A percentile compares a stretch with the other conserved stretches of the same genome.
Evolutionary conservation across 2,329 filamentous ascomycete species (phyloP).

Genomic region (Talaromyces rugulosus): DNA sequence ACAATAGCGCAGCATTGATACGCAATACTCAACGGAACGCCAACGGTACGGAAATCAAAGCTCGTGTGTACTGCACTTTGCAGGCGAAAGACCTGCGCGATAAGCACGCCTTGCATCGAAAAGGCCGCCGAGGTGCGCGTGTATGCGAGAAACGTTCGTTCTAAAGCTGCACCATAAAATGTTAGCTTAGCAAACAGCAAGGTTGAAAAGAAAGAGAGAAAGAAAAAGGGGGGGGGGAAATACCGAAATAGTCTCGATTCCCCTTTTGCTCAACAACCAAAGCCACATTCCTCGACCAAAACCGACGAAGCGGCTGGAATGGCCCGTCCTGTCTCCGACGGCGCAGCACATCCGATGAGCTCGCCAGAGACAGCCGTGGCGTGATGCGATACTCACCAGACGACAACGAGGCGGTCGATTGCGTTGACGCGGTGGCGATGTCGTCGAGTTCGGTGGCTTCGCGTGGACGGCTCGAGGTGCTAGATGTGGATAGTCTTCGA

Average conservation of each 20-base stretch:
- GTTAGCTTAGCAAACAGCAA: neutral
- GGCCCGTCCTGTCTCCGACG: constrained; percentile 42
- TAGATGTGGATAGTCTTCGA: neutral
- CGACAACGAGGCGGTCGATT: constrained; percentile 25
- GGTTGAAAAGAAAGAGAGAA: neutral
- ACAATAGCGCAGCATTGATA: constrained; percentile 50
- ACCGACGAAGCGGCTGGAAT: constrained; percentile 67
- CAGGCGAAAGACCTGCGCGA: constrained; percentile 65
- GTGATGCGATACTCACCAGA: constrained; percentile 29
- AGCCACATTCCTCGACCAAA: constrained; percentile 63
- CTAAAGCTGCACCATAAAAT: constrained; percentile 53
- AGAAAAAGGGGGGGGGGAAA: constrained; percentile 6
- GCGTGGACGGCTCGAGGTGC: constrained; percentile 6
- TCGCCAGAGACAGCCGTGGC: constrained; percentile 16
- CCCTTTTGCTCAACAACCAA: constrained; percentile 36
- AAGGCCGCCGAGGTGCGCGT: constrained; percentile 66
- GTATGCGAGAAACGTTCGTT: constrained; percentile 71
- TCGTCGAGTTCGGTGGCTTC: constrained; percentile 14
- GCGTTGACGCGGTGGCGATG: neutral
- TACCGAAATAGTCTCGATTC: constrained; percentile 41
- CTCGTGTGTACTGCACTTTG: constrained; percentile 27
- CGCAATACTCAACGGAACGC: constrained; percentile 53
- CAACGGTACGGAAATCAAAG: constrained; percentile 59
- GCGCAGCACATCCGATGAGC: constrained; percentile 10
- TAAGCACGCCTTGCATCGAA: constrained; percentile 61